These are phyloP conservation scores for Plasmodium cynomolgi DNA, from an alignment of 169 alveolate species.

Conservation along the genomic window DNA sequence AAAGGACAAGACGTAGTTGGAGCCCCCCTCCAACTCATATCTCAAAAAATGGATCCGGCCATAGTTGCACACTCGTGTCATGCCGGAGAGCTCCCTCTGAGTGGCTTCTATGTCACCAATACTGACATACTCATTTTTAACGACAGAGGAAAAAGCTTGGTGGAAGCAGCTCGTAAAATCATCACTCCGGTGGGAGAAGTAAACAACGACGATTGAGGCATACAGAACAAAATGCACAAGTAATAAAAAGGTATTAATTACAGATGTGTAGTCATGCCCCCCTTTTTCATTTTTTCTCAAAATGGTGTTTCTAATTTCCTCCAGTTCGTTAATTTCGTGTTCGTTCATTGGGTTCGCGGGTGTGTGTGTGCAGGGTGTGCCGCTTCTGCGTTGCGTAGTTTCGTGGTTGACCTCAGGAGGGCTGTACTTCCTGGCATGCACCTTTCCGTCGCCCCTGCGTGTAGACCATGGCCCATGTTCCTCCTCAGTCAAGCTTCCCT, in stretches of 20 bases:
- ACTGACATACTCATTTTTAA: conserved; percentile 7
- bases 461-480: neutral
- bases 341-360: neutral
- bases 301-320: conserved; percentile 16
- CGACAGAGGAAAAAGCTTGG: neutral
- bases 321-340: conserved; percentile 7
- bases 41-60: conserved; percentile 4
- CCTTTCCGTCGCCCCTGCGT: neutral
- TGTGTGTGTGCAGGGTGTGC: neutral
- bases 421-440: neutral
- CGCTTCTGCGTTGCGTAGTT: neutral
- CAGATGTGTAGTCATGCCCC: conserved; percentile 4
- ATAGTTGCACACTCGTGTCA: conserved; percentile 39
- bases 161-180: conserved; percentile 14
- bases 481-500: neutral
- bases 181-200: conserved; percentile 18
- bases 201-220: conserved; percentile 12
- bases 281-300: neutral
- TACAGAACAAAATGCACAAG: conserved; percentile 32
- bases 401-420: neutral
- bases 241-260: conserved; percentile 11
- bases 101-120: neutral
- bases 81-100: neutral
- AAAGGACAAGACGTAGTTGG: neutral
- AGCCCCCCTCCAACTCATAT: neutral